A percentile compares a stretch with the other conserved stretches of the same genome.
These are phyloP conservation scores for Musa itinerans DNA, from an alignment of 176 grass and related monocot species.

Conservation along the genomic window DNA sequence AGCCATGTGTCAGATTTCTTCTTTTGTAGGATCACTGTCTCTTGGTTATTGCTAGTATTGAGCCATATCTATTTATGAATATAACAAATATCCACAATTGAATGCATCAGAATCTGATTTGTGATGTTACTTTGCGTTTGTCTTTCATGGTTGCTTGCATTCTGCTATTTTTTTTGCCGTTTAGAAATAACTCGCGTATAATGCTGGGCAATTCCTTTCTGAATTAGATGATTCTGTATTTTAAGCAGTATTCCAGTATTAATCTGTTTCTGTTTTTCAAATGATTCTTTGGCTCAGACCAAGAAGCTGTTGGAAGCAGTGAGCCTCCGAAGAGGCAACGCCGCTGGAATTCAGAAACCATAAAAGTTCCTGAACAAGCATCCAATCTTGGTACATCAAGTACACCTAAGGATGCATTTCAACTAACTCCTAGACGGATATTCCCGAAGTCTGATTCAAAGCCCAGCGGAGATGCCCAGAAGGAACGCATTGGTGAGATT, in stretches of 20 bases:
- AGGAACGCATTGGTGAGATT: constrained; percentile 68
- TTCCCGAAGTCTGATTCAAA: constrained; percentile 70
- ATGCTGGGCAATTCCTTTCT: not conserved
- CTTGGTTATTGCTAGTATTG: no score
- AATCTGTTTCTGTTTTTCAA: not conserved
- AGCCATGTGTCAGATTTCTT: no score
- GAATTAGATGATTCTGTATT: not conserved
- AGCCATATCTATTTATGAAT: no score
- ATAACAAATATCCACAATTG: no score
- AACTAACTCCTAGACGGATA: constrained; percentile 41
- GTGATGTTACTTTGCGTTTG: not conserved
- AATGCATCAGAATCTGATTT: not conserved
- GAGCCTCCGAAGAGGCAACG: constrained; percentile 82
- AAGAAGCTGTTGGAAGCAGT: constrained; percentile 35
- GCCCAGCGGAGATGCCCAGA: constrained; percentile 50
- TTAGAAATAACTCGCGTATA: not conserved
- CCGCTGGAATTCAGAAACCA: constrained; percentile 54
- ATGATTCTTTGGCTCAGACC: constrained; percentile 24
- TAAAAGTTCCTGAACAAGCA: constrained; percentile 51
- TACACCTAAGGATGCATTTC: constrained; percentile 50
- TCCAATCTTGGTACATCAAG: constrained; percentile 36
- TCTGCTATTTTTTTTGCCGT: not conserved
- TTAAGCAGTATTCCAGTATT: not conserved
- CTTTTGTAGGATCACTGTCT: no score
- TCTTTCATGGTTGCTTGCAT: not conserved